Conservation (phyloP, 352 stramenopile species). For the Globisporangium mamillatum region DNA sequence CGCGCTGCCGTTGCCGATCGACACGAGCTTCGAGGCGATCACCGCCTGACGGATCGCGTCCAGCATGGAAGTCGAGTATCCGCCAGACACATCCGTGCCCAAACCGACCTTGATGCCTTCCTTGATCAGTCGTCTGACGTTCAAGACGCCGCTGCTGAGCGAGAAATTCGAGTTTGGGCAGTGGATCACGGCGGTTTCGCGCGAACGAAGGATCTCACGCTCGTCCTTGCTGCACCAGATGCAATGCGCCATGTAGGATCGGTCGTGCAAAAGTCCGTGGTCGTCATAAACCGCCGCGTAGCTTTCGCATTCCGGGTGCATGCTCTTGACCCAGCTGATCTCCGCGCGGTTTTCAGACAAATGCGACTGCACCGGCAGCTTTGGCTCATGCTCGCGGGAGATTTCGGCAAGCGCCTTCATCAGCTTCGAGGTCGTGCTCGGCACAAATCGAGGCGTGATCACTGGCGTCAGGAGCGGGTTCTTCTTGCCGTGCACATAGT, state of each 20-base stretch:
- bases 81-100: conserved; percentile 93
- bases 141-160: conserved; percentile 85
- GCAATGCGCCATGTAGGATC: conserved; percentile 94
- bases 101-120: conserved; percentile 89
- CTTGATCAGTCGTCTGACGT: conserved; percentile 68
- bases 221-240: conserved; percentile 85
- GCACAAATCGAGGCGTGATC: conserved; percentile 93
- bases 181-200: conserved; percentile 86
- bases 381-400: conserved; percentile 69
- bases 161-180: conserved; percentile 96
- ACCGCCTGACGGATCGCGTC: conserved; percentile 89
- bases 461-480: conserved; percentile 82
- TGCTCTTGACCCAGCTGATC: conserved; percentile 78
- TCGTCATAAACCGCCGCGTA: conserved; percentile 84
- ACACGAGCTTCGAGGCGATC: conserved; percentile 85
- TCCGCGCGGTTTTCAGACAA: conserved; percentile 89
- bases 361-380: conserved; percentile 89
- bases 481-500: conserved; percentile 78
- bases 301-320: conserved; percentile 79
- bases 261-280: conserved; percentile 86
- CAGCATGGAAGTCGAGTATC: conserved; percentile 94
- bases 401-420: conserved; percentile 81
- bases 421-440: conserved; percentile 79
- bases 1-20: conserved; percentile 59
- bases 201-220: conserved; percentile 57